Percentiles rank a stretch among this genome's conserved stretches.
Evolutionary conservation across 371 early-diverging fungal species (phyloP).

Genomic region (Smittium culicis): DNA sequence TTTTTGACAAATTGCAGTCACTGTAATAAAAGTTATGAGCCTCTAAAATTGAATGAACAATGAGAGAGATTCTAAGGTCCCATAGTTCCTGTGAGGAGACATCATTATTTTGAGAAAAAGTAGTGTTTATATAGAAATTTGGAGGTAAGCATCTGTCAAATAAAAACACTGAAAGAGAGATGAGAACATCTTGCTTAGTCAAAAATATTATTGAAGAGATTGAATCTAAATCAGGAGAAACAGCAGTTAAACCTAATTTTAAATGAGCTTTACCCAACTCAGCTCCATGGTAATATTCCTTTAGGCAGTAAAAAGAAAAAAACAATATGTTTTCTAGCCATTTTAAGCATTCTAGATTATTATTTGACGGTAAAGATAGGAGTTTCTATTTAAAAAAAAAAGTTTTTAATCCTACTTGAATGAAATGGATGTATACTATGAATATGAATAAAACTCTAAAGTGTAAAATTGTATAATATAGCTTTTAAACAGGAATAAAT

Average conservation of each 20-base stretch:
- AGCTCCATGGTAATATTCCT: background rate
- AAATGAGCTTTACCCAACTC: background rate
- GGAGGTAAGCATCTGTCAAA: constrained; percentile 2
- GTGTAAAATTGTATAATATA: no score
- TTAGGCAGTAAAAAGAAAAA: constrained; percentile 4
- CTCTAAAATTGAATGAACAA: background rate
- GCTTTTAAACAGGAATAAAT: no score
- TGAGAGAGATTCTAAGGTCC: background rate
- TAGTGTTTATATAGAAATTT: background rate
- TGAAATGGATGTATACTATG: no score
- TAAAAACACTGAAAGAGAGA: background rate
- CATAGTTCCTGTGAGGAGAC: no score
- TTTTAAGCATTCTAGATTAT: constrained; percentile 1
- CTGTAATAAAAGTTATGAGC: background rate
- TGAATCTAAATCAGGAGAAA: background rate
- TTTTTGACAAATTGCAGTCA: background rate
- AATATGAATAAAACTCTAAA: no score
- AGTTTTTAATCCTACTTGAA: no score
- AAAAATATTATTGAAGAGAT: background rate
- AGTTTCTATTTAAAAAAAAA: no score
- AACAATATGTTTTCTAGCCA: background rate
- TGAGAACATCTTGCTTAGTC: background rate
- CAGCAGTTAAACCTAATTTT: background rate
- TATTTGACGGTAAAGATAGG: no score
- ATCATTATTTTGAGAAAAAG: no score